Evolutionary conservation across 441 rosid species (phyloP).

Genomic region (Populus hybrid): DNA sequence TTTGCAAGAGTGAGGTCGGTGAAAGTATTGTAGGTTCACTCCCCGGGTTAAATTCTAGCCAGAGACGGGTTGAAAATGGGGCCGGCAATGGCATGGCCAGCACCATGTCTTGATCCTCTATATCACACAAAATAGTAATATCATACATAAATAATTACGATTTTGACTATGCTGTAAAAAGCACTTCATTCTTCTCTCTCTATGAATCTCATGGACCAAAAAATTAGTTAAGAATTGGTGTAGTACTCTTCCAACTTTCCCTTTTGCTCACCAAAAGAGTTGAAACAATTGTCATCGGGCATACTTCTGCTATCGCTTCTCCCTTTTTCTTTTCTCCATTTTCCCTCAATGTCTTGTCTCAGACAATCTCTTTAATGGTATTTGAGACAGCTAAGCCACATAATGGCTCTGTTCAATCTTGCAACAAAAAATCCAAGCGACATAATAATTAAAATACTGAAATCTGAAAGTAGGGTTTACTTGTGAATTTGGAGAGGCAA

Average conservation of each 20-base stretch:
- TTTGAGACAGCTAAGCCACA: too few relatives aligned
- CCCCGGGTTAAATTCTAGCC: constrained; percentile 30
- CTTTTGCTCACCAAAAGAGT: neutral
- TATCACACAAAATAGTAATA: neutral
- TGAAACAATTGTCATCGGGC: neutral
- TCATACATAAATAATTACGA: constrained; percentile 1
- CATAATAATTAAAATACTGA: too few relatives aligned
- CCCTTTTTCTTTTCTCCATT: neutral
- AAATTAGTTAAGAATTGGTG: constrained; percentile 1
- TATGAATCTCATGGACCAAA: neutral
- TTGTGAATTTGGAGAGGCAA: too few relatives aligned
- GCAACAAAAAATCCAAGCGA: too few relatives aligned
- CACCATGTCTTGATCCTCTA: constrained; percentile 25
- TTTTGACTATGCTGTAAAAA: constrained; percentile 19
- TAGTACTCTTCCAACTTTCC: neutral
- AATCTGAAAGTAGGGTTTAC: too few relatives aligned
- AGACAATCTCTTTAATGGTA: too few relatives aligned
- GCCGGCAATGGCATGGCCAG: constrained; percentile 31
- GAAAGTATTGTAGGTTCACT: constrained; percentile 29
- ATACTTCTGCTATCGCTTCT: neutral
- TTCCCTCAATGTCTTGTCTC: neutral
- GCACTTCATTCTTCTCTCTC: neutral
- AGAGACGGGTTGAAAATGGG: constrained; percentile 35
- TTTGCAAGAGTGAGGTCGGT: constrained; percentile 82
- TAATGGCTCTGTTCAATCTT: too few relatives aligned